Percentiles rank a stretch among this genome's conserved stretches.
Conservation (phyloP, 2,329 filamentous ascomycete genomes). For the Sporothrix schenckii region DNA sequence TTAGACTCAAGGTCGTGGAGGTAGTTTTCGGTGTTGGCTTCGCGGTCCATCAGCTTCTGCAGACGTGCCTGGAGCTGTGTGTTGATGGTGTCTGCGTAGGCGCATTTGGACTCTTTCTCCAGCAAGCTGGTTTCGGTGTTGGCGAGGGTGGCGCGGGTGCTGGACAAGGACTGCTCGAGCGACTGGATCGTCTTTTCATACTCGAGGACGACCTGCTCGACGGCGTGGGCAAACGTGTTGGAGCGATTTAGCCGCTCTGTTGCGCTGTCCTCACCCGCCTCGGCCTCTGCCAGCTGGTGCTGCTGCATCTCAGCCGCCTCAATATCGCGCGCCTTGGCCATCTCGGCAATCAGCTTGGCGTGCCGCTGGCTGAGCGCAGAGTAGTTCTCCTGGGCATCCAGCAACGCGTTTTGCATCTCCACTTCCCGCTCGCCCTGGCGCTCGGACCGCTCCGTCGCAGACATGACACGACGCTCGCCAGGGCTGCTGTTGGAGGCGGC, state of each 20-base stretch:
- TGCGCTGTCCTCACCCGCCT: conserved; percentile 72
- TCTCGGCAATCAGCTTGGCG: conserved; percentile 91
- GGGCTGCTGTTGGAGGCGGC: conserved; percentile 65
- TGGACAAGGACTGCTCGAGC: conserved; percentile 87
- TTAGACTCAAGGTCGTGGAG: conserved; percentile 88
- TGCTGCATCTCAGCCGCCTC: conserved; percentile 62
- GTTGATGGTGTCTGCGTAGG: conserved; percentile 90
- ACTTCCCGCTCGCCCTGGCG: conserved; percentile 81
- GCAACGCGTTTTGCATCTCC: conserved; percentile 88
- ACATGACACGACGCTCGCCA: conserved; percentile 56
- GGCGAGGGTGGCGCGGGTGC: conserved; percentile 80
- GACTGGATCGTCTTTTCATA: conserved; percentile 98
- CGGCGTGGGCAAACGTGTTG: conserved; percentile 92
- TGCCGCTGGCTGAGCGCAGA: conserved; percentile 87
- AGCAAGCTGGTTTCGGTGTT: conserved; percentile 82
- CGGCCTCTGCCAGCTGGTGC: conserved; percentile 49
- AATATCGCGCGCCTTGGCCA: conserved; percentile 80
- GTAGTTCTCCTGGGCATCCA: conserved; percentile 95
- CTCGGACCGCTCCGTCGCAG: conserved; percentile 71
- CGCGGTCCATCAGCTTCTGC: conserved; percentile 91
- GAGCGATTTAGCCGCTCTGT: conserved; percentile 90
- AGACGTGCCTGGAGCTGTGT: conserved; percentile 83
- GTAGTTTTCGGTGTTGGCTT: conserved; percentile 88
- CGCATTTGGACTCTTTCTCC: conserved; percentile 91
- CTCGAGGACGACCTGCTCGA: conserved; percentile 93